Evolutionary conservation across 2,329 filamentous ascomycete species (phyloP).

Genomic region (Paecilomyces sp.): DNA sequence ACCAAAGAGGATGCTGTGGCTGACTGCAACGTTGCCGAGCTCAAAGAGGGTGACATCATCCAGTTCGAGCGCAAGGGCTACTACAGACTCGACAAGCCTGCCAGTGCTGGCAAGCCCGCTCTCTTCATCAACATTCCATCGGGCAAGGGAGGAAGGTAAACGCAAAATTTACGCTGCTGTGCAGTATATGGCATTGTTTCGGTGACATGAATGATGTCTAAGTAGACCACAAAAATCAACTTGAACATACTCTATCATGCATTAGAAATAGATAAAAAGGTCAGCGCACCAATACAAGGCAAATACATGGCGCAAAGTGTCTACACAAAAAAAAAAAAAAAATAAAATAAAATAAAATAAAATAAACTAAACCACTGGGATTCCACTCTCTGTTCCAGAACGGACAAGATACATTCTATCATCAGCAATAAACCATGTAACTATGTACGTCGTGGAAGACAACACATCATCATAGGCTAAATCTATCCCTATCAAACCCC

Average conservation of each 20-base stretch:
- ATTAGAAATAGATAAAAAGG: not conserved
- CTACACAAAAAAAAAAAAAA: not conserved
- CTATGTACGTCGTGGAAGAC: too few species aligned
- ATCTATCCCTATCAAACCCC: not conserved
- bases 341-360: too few species aligned
- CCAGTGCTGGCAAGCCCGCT: conserved; percentile 51
- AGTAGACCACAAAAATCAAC: not conserved
- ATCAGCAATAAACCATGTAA: too few species aligned
- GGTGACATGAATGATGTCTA: not conserved
- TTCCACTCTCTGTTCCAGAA: not conserved
- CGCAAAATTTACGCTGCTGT: not conserved
- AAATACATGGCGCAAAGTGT: not conserved
- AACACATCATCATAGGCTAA: too few species aligned
- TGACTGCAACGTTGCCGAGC: conserved; percentile 68
- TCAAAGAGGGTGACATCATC: conserved; percentile 85
- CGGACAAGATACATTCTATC: too few species aligned
- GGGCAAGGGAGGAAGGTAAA: conserved; percentile 43
- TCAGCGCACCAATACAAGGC: not conserved
- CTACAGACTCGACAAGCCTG: conserved; percentile 70
- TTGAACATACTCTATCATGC: not conserved
- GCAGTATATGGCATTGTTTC: not conserved
- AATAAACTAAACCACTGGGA: not conserved
- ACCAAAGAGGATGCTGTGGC: conserved; percentile 67
- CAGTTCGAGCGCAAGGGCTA: conserved; percentile 93
- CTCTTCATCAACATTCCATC: conserved; percentile 66